phyloP scores from a whole-genome alignment of 768 basidiomycete species.

The Leccinum truebloodii region DNA sequence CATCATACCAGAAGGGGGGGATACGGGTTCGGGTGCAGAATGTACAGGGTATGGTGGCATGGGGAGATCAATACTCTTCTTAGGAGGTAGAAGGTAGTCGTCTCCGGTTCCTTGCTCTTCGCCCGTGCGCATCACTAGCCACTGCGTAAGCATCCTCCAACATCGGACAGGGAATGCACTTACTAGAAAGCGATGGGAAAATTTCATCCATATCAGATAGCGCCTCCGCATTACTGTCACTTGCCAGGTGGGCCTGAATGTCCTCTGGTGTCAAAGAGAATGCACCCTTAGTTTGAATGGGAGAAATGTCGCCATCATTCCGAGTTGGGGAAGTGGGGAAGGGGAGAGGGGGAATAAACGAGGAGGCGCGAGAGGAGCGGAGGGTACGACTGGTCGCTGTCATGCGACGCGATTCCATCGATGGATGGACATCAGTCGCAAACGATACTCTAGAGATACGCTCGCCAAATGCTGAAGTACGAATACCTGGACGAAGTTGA shows the following conservation, averaged over 20 bases:
- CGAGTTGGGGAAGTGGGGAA: conserved; percentile 14
- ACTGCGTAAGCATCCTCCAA: conserved; percentile 9
- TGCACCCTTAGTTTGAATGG: conserved; percentile 45
- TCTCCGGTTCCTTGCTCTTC: conserved; percentile 30
- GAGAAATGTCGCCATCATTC: conserved; percentile 39
- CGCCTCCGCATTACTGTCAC: conserved; percentile 29
- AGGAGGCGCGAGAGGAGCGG: conserved; percentile 44
- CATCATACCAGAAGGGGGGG: conserved; percentile 41
- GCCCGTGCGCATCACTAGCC: conserved; percentile 73
- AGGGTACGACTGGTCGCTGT: conserved; percentile 43
- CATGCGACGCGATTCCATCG: conserved; percentile 44
- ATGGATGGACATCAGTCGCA: conserved; percentile 57
- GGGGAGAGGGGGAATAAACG: conserved; percentile 45
- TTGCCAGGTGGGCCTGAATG: conserved; percentile 54
- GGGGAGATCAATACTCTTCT: conserved; percentile 28
- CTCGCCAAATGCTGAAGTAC: conserved; percentile 49
- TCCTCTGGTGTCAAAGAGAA: conserved; percentile 56
- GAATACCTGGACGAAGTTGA: conserved; percentile 55
- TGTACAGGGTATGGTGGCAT: conserved; percentile 36
- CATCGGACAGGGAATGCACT: conserved; percentile 25
- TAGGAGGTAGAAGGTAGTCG: conserved; percentile 47
- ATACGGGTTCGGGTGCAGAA: conserved; percentile 29
- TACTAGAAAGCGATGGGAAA: conserved; percentile 68
- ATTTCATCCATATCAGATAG: conserved; percentile 55
- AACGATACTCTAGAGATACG: conserved; percentile 68